These are phyloP conservation scores for Cladosporium cucumerinum DNA, from an alignment of 2,329 filamentous ascomycete genomes.

Conservation along the genomic window DNA sequence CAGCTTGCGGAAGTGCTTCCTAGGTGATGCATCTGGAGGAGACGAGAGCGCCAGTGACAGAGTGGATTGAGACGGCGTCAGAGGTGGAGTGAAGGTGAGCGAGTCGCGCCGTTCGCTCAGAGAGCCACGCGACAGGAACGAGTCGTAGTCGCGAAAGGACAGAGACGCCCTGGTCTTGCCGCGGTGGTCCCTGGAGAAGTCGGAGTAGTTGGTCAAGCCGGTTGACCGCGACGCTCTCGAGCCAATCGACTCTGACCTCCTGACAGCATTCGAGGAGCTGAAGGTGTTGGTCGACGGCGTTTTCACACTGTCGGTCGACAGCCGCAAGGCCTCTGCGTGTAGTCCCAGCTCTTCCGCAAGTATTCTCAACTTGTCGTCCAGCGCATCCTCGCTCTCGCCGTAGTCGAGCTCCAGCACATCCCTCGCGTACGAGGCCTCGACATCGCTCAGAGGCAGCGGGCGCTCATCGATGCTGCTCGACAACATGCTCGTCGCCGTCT, in stretches of 20 bases:
- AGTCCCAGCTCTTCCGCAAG: constrained; percentile 32
- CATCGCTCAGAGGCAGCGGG: constrained; percentile 9
- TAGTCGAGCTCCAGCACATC: constrained; percentile 31
- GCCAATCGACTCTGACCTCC: constrained; percentile 32
- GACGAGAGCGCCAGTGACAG: constrained; percentile 31
- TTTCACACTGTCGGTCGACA: constrained; percentile 14
- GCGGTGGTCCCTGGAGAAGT: constrained; percentile 29
- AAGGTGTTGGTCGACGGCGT: constrained; percentile 19
- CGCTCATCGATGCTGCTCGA: constrained; percentile 12
- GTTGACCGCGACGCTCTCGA: constrained; percentile 36
- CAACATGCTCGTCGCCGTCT: constrained; percentile 13
- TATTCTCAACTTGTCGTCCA: constrained; percentile 27
- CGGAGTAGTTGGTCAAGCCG: constrained; percentile 33
- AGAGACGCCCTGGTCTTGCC: constrained; percentile 23
- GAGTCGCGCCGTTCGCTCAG: constrained; percentile 26
- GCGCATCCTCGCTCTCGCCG: constrained; percentile 30
- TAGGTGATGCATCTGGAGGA: constrained; percentile 29
- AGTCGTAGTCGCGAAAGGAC: constrained; percentile 36
- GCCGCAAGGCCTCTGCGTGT: constrained; percentile 16
- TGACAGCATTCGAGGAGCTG: constrained; percentile 19
- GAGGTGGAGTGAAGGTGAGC: constrained; percentile 29
- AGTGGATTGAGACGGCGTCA: constrained; percentile 31
- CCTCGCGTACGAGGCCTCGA: constrained; percentile 23
- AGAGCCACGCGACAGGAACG: constrained; percentile 29
- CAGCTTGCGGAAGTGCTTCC: constrained; percentile 33